phyloP scores from a whole-genome alignment of 2,329 filamentous ascomycete genomes.

The Scedosporium apiospermum region DNA sequence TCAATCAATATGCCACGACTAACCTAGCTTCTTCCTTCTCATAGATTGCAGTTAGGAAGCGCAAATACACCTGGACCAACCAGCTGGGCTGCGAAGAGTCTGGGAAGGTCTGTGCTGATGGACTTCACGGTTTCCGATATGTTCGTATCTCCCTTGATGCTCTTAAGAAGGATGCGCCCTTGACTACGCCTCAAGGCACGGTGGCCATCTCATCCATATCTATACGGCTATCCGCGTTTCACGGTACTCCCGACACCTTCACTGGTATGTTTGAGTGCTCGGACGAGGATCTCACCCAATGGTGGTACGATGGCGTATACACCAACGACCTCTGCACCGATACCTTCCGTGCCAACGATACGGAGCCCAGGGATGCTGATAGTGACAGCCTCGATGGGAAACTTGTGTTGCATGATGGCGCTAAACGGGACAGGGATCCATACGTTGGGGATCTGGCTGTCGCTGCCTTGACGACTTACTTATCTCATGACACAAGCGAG shows the following conservation, averaged over 20 bases:
- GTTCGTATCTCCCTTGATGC: slow-evolving; percentile 37
- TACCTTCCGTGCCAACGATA: slow-evolving; percentile 34
- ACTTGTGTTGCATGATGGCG: slow-evolving; percentile 37
- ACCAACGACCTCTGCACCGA: slow-evolving; percentile 40
- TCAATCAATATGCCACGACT: not conserved
- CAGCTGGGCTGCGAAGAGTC: slow-evolving; percentile 31
- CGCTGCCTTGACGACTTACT: slow-evolving; percentile 34
- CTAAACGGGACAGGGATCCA: slow-evolving; percentile 42
- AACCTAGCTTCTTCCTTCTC: not conserved
- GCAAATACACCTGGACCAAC: slow-evolving; percentile 34
- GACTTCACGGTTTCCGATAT: slow-evolving; percentile 44
- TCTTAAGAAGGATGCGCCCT: slow-evolving; percentile 30
- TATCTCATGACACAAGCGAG: slow-evolving; percentile 32
- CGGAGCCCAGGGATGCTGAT: slow-evolving; percentile 34
- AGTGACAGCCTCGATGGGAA: slow-evolving; percentile 34
- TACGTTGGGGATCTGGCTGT: slow-evolving; percentile 44
- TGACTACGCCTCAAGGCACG: slow-evolving; percentile 30
- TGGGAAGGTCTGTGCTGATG: slow-evolving; percentile 37
- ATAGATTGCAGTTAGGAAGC: slow-evolving; percentile 32
- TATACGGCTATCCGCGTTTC: slow-evolving; percentile 33
- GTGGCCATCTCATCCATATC: slow-evolving; percentile 32
- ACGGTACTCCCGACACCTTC: slow-evolving; percentile 38
- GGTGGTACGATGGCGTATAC: slow-evolving; percentile 44
- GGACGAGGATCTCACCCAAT: slow-evolving; percentile 36
- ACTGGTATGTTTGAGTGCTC: slow-evolving; percentile 44